These are phyloP conservation scores for Medakamo hakoo DNA, from an alignment of 139 green algal species.

Conservation along the genomic window DNA sequence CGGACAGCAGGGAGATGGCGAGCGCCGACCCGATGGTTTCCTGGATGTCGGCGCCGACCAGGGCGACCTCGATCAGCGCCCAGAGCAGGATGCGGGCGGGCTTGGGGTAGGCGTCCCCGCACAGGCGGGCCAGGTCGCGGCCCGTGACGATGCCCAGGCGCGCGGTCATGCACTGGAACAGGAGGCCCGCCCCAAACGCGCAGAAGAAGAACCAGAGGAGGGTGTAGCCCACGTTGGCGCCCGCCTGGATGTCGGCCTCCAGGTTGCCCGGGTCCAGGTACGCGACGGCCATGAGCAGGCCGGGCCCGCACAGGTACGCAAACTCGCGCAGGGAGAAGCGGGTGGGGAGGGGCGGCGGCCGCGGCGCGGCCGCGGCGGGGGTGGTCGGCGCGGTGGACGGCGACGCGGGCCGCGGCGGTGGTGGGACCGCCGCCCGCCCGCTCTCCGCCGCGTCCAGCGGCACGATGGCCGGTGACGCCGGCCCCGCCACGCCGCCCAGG, in stretches of 20 bases:
- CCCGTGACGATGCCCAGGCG: slow-evolving; percentile 21
- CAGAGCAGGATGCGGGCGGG: slow-evolving; percentile 38
- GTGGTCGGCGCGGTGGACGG: not conserved
- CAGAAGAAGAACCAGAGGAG: slow-evolving; percentile 23
- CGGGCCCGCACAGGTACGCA: slow-evolving; percentile 9
- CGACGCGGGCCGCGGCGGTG: too few relatives aligned
- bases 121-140: slow-evolving; percentile 13
- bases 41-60: slow-evolving; percentile 73
- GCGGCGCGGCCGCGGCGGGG: too few relatives aligned
- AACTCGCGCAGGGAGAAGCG: slow-evolving; percentile 8
- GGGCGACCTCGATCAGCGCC: slow-evolving; percentile 72
- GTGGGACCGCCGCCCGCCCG: too few relatives aligned
- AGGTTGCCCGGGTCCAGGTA: slow-evolving; percentile 30
- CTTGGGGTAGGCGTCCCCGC: slow-evolving; percentile 20
- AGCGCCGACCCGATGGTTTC: slow-evolving; percentile 69
- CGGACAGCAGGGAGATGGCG: slow-evolving; percentile 51
- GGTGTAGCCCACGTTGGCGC: slow-evolving; percentile 17
- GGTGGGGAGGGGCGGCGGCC: not conserved
- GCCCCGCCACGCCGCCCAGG: too few relatives aligned
- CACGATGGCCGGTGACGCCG: not conserved
- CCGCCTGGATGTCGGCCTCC: slow-evolving; percentile 27
- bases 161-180: slow-evolving; percentile 18
- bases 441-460: too few relatives aligned
- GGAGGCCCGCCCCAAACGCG: slow-evolving; percentile 3
- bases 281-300: slow-evolving; percentile 24